A percentile compares a stretch with the other conserved stretches of the same genome.
Evolutionary conservation across 108 stramenopile genomes (phyloP).

Genomic region (Fistulifera solaris): DNA sequence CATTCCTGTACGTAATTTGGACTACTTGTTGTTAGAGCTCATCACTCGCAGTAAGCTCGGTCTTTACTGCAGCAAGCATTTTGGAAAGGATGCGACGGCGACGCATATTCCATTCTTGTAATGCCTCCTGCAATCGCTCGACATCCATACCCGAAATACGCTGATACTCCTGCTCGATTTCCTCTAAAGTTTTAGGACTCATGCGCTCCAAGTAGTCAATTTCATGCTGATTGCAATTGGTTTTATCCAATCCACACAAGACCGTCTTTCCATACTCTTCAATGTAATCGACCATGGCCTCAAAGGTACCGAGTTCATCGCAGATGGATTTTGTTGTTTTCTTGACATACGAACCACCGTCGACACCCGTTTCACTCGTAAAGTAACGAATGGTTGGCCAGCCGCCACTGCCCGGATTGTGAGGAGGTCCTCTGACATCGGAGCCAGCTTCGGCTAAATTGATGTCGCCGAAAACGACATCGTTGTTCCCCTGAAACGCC

Average conservation of each 20-base stretch:
- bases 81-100: too few species aligned
- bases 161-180: too few species aligned
- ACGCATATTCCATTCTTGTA: too few species aligned
- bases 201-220: neutral
- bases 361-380: constrained; percentile 45
- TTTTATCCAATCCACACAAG: constrained; percentile 2
- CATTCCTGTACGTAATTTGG: too few species aligned
- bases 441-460: constrained; percentile 30
- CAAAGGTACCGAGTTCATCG: constrained; percentile 39
- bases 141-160: too few species aligned
- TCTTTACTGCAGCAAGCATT: too few species aligned
- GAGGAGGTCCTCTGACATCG: constrained; percentile 19
- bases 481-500: constrained; percentile 33
- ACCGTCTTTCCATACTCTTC: constrained; percentile 38
- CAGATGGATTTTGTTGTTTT: constrained; percentile 45
- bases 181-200: neutral
- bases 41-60: too few species aligned
- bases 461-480: constrained; percentile 48
- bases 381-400: constrained; percentile 73
- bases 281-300: constrained; percentile 37
- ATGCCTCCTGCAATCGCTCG: too few species aligned
- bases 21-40: too few species aligned
- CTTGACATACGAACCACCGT: constrained; percentile 44
- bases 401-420: constrained; percentile 50
- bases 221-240: neutral